Conservation (phyloP, 495 filamentous ascomycete genomes). For the Penicillium parvum region DNA sequence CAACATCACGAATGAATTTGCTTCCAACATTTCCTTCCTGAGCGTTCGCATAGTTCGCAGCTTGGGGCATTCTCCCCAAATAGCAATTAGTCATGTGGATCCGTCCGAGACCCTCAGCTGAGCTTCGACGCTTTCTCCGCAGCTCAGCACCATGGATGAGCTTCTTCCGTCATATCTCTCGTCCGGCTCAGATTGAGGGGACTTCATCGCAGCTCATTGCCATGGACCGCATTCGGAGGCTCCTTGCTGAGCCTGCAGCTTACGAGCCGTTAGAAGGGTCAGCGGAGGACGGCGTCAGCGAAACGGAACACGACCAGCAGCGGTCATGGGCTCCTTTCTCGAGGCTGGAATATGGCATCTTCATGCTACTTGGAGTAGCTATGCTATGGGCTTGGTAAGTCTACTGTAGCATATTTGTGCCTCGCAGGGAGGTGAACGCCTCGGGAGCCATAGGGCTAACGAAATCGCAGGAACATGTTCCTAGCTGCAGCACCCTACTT, state of each 20-base stretch:
- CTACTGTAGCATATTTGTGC: neutral
- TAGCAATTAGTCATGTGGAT: constrained; percentile 6
- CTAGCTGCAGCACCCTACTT: constrained; percentile 93
- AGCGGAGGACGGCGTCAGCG: constrained; percentile 30
- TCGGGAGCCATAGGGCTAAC: neutral
- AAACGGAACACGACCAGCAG: constrained; percentile 6
- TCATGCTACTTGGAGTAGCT: constrained; percentile 78
- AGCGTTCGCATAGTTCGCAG: constrained; percentile 2
- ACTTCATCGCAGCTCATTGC: no score
- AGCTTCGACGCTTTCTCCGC: constrained; percentile 11
- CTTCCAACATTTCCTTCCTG: neutral
- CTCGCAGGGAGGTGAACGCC: neutral
- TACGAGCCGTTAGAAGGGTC: constrained; percentile 57
- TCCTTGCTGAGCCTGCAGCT: constrained; percentile 43
- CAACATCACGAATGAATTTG: neutral
- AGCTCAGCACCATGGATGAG: neutral
- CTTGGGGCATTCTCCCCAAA: constrained; percentile 7
- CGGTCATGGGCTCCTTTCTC: constrained; percentile 50
- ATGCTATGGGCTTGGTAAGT: constrained; percentile 94
- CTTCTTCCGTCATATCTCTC: constrained; percentile 1
- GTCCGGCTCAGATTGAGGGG: neutral
- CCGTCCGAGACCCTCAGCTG: neutral
- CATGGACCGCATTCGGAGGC: constrained; percentile 47
- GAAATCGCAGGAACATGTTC: constrained; percentile 84
- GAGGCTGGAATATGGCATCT: constrained; percentile 78